A percentile compares a stretch with the other conserved stretches of the same genome.
Evolutionary conservation across 805 yeast species (phyloP).

Genomic region (Torulaspora quercuum): DNA sequence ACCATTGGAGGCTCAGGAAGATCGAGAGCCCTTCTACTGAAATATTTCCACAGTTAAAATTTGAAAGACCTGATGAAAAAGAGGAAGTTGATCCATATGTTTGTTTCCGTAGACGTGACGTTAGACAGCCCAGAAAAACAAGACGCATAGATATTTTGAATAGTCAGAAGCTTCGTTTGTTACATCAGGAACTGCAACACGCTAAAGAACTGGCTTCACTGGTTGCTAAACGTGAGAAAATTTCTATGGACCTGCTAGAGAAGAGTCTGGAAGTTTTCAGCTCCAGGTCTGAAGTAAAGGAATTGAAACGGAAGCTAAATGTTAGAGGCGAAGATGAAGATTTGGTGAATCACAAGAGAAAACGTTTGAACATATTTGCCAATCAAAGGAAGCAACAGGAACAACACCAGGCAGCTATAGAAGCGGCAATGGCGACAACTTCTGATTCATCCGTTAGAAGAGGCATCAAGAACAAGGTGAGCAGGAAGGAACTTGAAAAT

Average conservation of each 20-base stretch:
- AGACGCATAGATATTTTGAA: constrained; percentile 90
- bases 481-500: constrained; percentile 25
- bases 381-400: constrained; percentile 21
- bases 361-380: constrained; percentile 34
- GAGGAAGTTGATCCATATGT: constrained; percentile 94
- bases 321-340: constrained; percentile 84
- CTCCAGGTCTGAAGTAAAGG: constrained; percentile 66
- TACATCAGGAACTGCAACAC: constrained; percentile 71
- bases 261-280: constrained; percentile 67
- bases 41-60: constrained; percentile 70
- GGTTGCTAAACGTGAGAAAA: constrained; percentile 62
- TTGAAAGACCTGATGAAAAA: constrained; percentile 82
- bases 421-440: constrained; percentile 22
- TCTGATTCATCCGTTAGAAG: constrained; percentile 25
- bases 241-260: constrained; percentile 49
- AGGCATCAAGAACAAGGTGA: constrained; percentile 17
- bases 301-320: constrained; percentile 68
- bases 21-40: constrained; percentile 64
- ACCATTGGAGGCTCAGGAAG: constrained; percentile 78
- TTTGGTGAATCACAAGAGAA: constrained; percentile 71
- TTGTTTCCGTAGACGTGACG: constrained; percentile 92
- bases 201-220: constrained; percentile 66
- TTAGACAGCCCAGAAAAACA: constrained; percentile 92
- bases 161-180: constrained; percentile 70
- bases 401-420: constrained; percentile 18